These are phyloP conservation scores for Paraconiothyrium brasiliense DNA, from an alignment of 2,329 filamentous ascomycete species.

Conservation along the genomic window DNA sequence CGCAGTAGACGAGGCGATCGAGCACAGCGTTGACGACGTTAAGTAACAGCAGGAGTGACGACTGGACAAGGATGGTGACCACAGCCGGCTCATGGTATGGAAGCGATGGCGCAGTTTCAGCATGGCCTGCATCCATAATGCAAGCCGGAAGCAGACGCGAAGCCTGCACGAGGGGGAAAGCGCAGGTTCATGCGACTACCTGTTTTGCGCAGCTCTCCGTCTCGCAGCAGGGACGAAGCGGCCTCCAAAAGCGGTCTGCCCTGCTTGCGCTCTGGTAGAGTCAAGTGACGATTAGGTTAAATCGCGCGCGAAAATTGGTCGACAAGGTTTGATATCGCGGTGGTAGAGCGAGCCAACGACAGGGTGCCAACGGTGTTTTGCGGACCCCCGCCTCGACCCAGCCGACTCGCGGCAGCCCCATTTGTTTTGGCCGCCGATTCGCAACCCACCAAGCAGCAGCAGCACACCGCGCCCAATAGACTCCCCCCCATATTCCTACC, in stretches of 20 bases:
- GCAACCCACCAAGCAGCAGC: conserved; percentile 28
- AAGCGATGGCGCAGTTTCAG: conserved; percentile 43
- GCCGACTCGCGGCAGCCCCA: conserved; percentile 23
- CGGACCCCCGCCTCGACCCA: conserved; percentile 36
- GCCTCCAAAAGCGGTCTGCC: neutral
- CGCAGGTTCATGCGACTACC: conserved; percentile 10
- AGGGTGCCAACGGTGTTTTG: conserved; percentile 26
- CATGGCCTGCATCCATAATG: conserved; percentile 33
- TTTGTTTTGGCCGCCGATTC: conserved; percentile 44
- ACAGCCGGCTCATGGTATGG: conserved; percentile 73
- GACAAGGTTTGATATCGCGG: conserved; percentile 11
- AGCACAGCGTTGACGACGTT: conserved; percentile 67
- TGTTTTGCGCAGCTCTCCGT: neutral
- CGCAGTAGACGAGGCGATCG: conserved; percentile 71
- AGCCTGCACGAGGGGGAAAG: conserved; percentile 18
- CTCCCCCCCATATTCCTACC: conserved; percentile 33
- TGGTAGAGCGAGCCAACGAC: conserved; percentile 31
- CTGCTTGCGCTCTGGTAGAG: neutral
- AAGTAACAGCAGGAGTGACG: conserved; percentile 70
- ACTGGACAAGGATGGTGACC: conserved; percentile 65
- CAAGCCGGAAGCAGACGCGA: conserved; percentile 10
- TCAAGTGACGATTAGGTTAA: neutral
- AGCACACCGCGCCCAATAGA: conserved; percentile 24
- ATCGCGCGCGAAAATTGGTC: conserved; percentile 11
- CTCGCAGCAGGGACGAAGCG: neutral